Percentiles rank a stretch among this genome's conserved stretches.
Evolutionary conservation across 768 basidiomycete genomes (phyloP).

Genomic region (Tulasnella sp.): DNA sequence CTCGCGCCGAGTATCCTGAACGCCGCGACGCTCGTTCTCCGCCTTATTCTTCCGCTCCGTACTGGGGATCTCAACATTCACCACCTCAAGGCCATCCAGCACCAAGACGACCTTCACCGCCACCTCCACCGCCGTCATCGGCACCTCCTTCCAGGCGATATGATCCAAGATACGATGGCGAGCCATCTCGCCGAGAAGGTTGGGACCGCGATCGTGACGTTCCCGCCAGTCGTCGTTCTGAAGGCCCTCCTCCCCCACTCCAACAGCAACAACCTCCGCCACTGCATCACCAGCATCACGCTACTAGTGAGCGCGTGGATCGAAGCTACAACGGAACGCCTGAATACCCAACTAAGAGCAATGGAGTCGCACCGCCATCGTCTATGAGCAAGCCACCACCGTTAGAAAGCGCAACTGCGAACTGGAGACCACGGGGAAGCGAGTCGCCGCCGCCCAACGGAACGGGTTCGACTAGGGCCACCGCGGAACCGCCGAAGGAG

Average conservation of each 20-base stretch:
- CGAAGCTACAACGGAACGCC: conserved; percentile 22
- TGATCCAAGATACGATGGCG: conserved; percentile 51
- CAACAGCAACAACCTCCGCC: conserved; percentile 18
- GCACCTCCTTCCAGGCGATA: conserved; percentile 42
- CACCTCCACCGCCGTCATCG: conserved; percentile 24
- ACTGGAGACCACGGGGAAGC: conserved; percentile 14
- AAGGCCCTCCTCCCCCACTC: conserved; percentile 12
- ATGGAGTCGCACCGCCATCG: conserved; percentile 6
- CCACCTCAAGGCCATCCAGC: conserved; percentile 15
- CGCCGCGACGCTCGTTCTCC: not conserved
- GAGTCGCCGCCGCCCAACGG: conserved; percentile 19
- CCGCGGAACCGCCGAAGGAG: conserved; percentile 32
- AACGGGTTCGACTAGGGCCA: conserved; percentile 22
- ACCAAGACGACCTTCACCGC: conserved; percentile 36
- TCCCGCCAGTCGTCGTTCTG: conserved; percentile 17
- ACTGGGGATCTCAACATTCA: not conserved
- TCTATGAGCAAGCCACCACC: conserved; percentile 21
- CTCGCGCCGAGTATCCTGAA: conserved; percentile 47
- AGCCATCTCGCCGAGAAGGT: not conserved
- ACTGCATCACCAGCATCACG: conserved; percentile 10
- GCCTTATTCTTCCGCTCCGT: not conserved
- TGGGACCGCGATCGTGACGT: conserved; percentile 21
- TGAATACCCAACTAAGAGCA: conserved; percentile 14
- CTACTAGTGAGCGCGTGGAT: conserved; percentile 6
- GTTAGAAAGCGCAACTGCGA: conserved; percentile 16